Percentiles rank a stretch among this genome's conserved stretches.
phyloP scores from a whole-genome alignment of 495 filamentous ascomycete genomes.

The Aspergillus leporis region DNA sequence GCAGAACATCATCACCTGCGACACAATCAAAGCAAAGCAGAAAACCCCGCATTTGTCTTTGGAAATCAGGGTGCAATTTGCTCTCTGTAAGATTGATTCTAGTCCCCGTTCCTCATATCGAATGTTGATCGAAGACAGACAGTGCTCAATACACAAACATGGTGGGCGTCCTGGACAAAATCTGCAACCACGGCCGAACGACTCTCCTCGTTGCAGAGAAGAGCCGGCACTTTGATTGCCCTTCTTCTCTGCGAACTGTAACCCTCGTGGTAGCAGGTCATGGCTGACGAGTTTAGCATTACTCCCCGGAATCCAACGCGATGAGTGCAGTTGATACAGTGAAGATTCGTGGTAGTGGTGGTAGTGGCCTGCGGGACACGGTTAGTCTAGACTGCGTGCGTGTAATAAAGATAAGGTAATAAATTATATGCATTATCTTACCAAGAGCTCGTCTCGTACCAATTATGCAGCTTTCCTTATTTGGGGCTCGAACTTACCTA shows the following conservation, averaged over 20 bases:
- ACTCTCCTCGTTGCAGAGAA: slow-evolving; percentile 5
- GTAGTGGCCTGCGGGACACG: no score
- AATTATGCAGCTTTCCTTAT: no score
- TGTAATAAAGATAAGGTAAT: no score
- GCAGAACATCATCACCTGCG: slow-evolving; percentile 8
- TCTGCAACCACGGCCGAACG: slow-evolving; percentile 5
- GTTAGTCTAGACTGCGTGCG: no score
- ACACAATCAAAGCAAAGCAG: slow-evolving; percentile 10
- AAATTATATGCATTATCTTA: no score
- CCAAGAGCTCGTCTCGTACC: no score
- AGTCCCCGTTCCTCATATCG: no score
- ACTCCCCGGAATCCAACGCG: slow-evolving; percentile 7
- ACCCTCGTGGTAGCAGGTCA: no score
- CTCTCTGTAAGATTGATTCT: slow-evolving; percentile 1
- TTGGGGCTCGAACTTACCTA: no score
- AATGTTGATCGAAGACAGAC: no score
- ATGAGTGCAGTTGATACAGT: background rate
- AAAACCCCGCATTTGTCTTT: slow-evolving; percentile 6
- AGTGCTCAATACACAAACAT: slow-evolving; percentile 12
- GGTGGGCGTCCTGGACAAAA: slow-evolving; percentile 3
- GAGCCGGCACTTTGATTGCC: background rate
- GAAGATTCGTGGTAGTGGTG: no score
- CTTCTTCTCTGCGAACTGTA: no score
- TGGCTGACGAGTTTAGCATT: slow-evolving; percentile 1
- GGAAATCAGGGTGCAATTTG: slow-evolving; percentile 11